These are phyloP conservation scores for Trichosporon sp. DNA, from an alignment of 1,284 basidiomycete species.

Conservation along the genomic window DNA sequence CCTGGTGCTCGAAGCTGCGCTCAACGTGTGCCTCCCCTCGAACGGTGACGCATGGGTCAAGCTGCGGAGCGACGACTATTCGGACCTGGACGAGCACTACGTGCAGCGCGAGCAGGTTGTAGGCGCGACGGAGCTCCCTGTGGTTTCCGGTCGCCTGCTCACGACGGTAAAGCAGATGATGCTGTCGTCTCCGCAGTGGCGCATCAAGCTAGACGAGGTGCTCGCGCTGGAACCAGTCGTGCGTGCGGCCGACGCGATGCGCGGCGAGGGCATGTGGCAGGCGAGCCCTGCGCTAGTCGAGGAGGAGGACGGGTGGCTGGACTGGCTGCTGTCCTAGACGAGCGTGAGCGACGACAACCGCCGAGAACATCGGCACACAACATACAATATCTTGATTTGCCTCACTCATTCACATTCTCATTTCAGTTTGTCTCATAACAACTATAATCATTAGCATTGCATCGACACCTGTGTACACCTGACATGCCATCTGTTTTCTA, in stretches of 20 bases:
- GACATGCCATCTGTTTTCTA: neutral
- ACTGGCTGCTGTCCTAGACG: constrained; percentile 21
- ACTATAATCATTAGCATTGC: constrained; percentile 10
- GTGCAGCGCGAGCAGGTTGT: constrained; percentile 29
- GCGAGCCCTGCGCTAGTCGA: constrained; percentile 34
- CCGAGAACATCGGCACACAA: too few relatives aligned
- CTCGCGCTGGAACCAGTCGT: constrained; percentile 65
- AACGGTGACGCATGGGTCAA: constrained; percentile 86
- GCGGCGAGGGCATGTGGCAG: constrained; percentile 26
- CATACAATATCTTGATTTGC: too few relatives aligned
- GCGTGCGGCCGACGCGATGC: constrained; percentile 60
- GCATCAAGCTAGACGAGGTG: constrained; percentile 65
- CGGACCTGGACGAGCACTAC: constrained; percentile 69
- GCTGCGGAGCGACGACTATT: constrained; percentile 86
- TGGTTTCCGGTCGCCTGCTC: constrained; percentile 67
- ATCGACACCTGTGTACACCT: neutral
- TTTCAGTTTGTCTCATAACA: constrained; percentile 3
- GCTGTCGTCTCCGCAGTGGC: constrained; percentile 66
- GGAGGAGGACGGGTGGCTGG: constrained; percentile 33
- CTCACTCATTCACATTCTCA: neutral
- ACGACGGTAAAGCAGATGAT: constrained; percentile 74
- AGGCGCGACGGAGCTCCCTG: constrained; percentile 31
- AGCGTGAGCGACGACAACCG: neutral
- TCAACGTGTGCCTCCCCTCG: constrained; percentile 92
- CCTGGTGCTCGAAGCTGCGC: constrained; percentile 87